Conservation (phyloP, 495 filamentous ascomycete species). For the Beverwykella pulmonaria region DNA sequence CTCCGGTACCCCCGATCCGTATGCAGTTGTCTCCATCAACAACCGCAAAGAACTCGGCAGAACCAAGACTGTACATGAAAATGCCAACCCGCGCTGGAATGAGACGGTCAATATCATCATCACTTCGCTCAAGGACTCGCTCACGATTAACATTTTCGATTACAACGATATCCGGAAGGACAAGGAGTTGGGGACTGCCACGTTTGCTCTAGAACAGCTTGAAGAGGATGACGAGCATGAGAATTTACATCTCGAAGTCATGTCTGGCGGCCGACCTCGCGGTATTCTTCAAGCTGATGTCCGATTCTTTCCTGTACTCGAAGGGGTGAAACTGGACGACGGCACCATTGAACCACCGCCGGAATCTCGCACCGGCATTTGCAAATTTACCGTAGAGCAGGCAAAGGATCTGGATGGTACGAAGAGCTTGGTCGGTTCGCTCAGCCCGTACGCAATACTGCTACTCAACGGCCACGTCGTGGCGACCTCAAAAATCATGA, state of each 20-base stretch:
- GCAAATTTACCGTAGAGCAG: conserved; percentile 89
- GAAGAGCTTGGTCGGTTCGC: conserved; percentile 83
- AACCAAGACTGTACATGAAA: conserved; percentile 86
- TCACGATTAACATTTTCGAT: conserved; percentile 83
- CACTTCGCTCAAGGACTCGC: conserved; percentile 80
- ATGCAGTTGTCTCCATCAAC: conserved; percentile 85
- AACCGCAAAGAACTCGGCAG: conserved; percentile 74
- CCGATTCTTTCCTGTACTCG: conserved; percentile 92
- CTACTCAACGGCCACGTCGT: conserved; percentile 89
- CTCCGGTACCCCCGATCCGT: conserved; percentile 90
- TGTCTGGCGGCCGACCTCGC: conserved; percentile 78
- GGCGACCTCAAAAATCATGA: conserved; percentile 81
- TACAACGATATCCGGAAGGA: conserved; percentile 96
- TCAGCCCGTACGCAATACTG: conserved; percentile 87
- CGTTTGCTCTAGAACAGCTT: conserved; percentile 80
- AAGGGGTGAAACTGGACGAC: conserved; percentile 68
- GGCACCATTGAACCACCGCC: conserved; percentile 78
- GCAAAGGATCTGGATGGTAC: conserved; percentile 91
- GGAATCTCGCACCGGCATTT: conserved; percentile 89
- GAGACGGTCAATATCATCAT: conserved; percentile 95
- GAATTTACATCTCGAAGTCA: conserved; percentile 80
- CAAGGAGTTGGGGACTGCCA: conserved; percentile 86
- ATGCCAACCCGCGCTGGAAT: conserved; percentile 86
- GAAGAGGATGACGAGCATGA: conserved; percentile 76
- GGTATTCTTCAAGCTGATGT: conserved; percentile 80